These are phyloP conservation scores for Aspergillus haitiensis DNA, from an alignment of 495 filamentous ascomycete species.

Conservation along the genomic window DNA sequence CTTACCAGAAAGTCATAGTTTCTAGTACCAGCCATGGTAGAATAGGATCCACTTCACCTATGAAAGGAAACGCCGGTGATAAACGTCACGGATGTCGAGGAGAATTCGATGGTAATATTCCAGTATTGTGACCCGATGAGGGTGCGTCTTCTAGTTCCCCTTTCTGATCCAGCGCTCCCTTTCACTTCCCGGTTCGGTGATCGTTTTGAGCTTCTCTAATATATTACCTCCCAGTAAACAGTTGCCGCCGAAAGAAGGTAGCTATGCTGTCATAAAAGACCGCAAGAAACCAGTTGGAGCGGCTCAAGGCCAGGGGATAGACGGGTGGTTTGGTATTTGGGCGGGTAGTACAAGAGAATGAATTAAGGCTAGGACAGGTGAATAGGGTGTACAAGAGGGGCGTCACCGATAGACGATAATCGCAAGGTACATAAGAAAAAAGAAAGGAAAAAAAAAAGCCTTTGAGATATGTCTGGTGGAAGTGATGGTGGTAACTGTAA, in stretches of 20 bases:
- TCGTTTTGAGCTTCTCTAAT: background rate
- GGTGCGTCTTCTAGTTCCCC: background rate
- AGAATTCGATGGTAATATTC: background rate
- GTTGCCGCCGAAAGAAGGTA: background rate
- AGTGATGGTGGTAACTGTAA: conserved; percentile 5
- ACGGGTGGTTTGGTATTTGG: conserved; percentile 1
- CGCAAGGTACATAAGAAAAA: background rate
- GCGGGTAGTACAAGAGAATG: conserved; percentile 1
- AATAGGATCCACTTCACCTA: conserved; percentile 2
- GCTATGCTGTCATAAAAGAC: background rate
- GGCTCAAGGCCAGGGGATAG: conserved; percentile 1
- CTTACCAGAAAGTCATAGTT: conserved; percentile 98
- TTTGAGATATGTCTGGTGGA: conserved; percentile 2
- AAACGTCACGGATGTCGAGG: background rate
- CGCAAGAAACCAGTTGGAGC: background rate
- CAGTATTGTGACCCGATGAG: conserved; percentile 1
- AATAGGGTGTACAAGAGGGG: background rate
- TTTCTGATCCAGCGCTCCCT: background rate
- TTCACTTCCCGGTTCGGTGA: conserved; percentile 2
- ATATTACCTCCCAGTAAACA: background rate
- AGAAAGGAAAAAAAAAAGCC: background rate
- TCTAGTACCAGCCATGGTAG: conserved; percentile 85
- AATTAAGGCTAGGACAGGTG: background rate
- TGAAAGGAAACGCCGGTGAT: background rate
- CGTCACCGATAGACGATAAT: background rate